These are phyloP conservation scores for Populus euphratica DNA, from an alignment of 345 rosid genomes.

Conservation along the genomic window DNA sequence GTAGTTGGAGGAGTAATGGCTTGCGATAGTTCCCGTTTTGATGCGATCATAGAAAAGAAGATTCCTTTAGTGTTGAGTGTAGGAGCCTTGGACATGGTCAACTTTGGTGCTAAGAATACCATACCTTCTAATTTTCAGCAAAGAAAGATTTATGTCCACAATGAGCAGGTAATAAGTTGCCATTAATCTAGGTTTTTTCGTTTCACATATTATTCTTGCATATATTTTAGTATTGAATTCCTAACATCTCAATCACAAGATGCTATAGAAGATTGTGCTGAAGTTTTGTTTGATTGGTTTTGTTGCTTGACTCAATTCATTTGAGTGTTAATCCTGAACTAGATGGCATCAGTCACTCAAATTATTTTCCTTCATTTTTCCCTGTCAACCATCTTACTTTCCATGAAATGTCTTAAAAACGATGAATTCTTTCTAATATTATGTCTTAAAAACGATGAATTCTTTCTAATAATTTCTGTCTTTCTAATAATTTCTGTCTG, in stretches of 20 bases:
- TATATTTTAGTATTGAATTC: not conserved
- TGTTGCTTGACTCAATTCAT: not conserved
- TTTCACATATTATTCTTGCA: not conserved
- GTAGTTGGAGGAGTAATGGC: conserved; percentile 94
- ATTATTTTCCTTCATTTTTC: too few species aligned
- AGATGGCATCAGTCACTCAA: not conserved
- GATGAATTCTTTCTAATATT: not conserved
- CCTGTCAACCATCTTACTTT: not conserved
- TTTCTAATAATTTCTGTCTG: not conserved
- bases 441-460: not conserved
- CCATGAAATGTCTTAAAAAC: not conserved
- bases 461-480: not conserved
- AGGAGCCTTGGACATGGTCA: conserved; percentile 95
- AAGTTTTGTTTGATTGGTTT: not conserved
- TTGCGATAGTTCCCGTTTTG: conserved; percentile 80
- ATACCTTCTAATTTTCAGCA: conserved; percentile 61
- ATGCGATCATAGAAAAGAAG: conserved; percentile 64
- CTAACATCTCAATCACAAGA: not conserved
- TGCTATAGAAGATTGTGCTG: not conserved
- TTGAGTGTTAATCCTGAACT: not conserved
- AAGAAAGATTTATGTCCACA: conserved; percentile 75
- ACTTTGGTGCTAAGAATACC: conserved; percentile 74
- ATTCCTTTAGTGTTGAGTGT: conserved; percentile 83
- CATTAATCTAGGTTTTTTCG: not conserved
- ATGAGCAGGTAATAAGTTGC: conserved; percentile 55